Evolutionary conservation across 208 protist genomes (phyloP), one percentile per base, ranked within the genome.

Genomic region (Porcisia deanei): DNA sequence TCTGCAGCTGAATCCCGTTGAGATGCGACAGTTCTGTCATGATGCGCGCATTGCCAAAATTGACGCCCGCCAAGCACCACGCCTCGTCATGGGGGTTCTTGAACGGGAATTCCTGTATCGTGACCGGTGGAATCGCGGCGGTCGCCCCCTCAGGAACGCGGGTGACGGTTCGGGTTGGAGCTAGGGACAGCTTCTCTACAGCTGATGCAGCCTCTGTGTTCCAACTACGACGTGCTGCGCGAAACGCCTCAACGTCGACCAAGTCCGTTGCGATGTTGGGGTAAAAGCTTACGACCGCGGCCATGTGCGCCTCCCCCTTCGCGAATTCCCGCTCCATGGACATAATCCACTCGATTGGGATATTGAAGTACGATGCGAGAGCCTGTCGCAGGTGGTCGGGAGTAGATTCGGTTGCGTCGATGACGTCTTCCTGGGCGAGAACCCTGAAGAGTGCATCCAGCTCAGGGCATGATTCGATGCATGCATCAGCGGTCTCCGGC

Each of bases 321-420:
- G 73, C 22, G 72, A 90, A 89, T 75, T 90, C 87, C 54, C 88
- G 85, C 75, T 81, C 80, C 88, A 94, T 92, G 73, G 87, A 84
- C 53, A 72, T 55, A 25, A 90, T 71, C 73, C 72, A 65, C 30
- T 67, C 66, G 43, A 81, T 49, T 5, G 84, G 79, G 30, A 94
- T 60, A 70, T 67, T 73, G 88, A 94, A 94, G 80, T 92, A 90
- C 0, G 47, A 63, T 3, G 87, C 85, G 20, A 94, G n/a, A 20
- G 71, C 71, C 30, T 82, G 73, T 25, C 83, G 54, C 47, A 88
- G 73, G 18, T 22, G n/a, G 18, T 66, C 55, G 37, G 87, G 77
- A 41, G 82, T 80, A 22, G 34, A 20, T 54, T 75, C 77, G 30
- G 69, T 83, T 7, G 66, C 75, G 10, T 67, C n/a, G 47, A 73